These are phyloP conservation scores for Dactylellina haptotyla DNA, from an alignment of 2,329 filamentous ascomycete species.

Conservation along the genomic window DNA sequence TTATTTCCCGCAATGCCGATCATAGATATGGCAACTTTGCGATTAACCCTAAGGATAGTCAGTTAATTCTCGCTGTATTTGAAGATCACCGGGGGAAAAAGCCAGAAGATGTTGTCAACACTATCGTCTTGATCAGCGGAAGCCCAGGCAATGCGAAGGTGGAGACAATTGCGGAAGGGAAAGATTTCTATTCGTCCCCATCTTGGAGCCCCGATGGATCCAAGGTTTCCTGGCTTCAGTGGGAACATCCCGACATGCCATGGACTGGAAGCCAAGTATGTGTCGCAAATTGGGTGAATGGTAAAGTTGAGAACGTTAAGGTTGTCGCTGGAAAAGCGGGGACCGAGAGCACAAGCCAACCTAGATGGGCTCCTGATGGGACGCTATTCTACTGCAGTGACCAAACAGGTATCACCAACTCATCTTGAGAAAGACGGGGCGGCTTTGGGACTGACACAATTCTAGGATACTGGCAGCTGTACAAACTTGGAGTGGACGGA, in stretches of 20 bases:
- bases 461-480: slow-evolving; percentile 65
- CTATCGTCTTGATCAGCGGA: slow-evolving; percentile 58
- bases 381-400: slow-evolving; percentile 66
- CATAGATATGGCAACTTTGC: slow-evolving; percentile 37
- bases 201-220: slow-evolving; percentile 65
- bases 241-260: slow-evolving; percentile 68
- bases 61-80: slow-evolving; percentile 66
- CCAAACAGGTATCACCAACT: slow-evolving; percentile 57
- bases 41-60: slow-evolving; percentile 32
- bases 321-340: slow-evolving; percentile 63
- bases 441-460: neutral
- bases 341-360: slow-evolving; percentile 65
- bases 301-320: slow-evolving; percentile 59
- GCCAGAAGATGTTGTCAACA: slow-evolving; percentile 59
- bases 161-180: slow-evolving; percentile 62
- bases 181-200: slow-evolving; percentile 68
- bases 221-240: slow-evolving; percentile 67
- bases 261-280: slow-evolving; percentile 66
- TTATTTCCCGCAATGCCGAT: slow-evolving; percentile 8
- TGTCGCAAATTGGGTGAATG: slow-evolving; percentile 63
- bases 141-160: slow-evolving; percentile 59
- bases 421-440: neutral
- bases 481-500: slow-evolving; percentile 59
- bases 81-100: slow-evolving; percentile 65
- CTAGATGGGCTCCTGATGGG: slow-evolving; percentile 66